Conservation (phyloP, 1,284 basidiomycete species). For the Apiotrichum montevideense region DNA sequence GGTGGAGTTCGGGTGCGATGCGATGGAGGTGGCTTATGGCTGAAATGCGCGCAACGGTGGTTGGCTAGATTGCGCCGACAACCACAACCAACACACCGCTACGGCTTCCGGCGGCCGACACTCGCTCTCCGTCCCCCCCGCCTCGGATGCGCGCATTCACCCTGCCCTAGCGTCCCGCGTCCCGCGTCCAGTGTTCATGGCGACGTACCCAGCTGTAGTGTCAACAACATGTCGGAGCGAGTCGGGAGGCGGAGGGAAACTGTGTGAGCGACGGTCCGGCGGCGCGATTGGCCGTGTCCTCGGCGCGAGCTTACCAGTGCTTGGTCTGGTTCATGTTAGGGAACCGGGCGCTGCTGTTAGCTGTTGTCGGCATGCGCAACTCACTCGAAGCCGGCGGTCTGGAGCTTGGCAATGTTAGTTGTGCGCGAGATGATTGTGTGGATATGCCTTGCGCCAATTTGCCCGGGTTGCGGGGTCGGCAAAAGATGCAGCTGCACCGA, state of each 20-base stretch:
- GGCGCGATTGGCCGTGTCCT: not conserved
- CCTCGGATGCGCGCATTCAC: no score
- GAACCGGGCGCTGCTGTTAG: conserved; percentile 64
- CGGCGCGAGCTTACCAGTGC: conserved; percentile 64
- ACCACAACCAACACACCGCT: not conserved
- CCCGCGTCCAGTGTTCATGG: not conserved
- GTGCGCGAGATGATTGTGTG: not conserved
- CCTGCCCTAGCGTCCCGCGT: no score
- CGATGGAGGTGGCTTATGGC: not conserved
- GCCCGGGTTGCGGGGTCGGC: not conserved
- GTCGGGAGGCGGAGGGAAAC: not conserved
- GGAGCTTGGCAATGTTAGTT: conserved; percentile 30
- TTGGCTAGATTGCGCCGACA: no score
- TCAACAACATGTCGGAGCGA: not conserved
- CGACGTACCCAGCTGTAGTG: conserved; percentile 17
- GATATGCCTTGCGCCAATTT: no score
- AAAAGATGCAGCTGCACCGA: no score
- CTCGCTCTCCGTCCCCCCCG: no score
- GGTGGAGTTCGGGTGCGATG: not conserved
- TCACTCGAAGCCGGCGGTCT: conserved; percentile 50
- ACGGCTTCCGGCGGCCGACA: no score
- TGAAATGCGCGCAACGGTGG: no score
- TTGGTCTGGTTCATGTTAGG: conserved; percentile 93
- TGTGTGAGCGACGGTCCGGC: not conserved
- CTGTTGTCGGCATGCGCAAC: conserved; percentile 13